phyloP scores from a whole-genome alignment of 2,329 filamentous ascomycete species.

The Pseudocercospora pini-densiflorae region DNA sequence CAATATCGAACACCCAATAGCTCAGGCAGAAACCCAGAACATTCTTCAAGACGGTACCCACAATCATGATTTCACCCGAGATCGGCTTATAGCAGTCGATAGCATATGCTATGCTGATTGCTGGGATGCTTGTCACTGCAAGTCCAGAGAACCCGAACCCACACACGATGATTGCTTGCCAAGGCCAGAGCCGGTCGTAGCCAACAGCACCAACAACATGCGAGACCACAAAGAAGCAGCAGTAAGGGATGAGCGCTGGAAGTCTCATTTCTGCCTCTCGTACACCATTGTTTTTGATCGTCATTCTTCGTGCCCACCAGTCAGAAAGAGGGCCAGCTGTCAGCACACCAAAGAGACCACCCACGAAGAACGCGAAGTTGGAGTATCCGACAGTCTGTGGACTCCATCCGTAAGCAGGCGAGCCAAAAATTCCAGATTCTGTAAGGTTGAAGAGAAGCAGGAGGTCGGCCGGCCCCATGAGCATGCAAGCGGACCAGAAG shows the following conservation, averaged over 20 bases:
- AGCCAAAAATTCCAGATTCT: constrained; percentile 52
- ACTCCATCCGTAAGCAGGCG: constrained; percentile 49
- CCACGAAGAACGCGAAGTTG: constrained; percentile 53
- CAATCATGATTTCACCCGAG: constrained; percentile 52
- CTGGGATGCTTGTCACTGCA: constrained; percentile 48
- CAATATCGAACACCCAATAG: constrained; percentile 49
- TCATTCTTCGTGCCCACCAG: constrained; percentile 55
- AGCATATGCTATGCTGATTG: constrained; percentile 51
- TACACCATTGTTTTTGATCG: constrained; percentile 59
- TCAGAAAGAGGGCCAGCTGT: constrained; percentile 62
- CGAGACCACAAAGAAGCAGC: constrained; percentile 56
- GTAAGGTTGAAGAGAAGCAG: constrained; percentile 58
- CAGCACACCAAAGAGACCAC: constrained; percentile 48
- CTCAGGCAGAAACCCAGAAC: constrained; percentile 50
- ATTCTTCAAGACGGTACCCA: constrained; percentile 52
- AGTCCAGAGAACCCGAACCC: constrained; percentile 53
- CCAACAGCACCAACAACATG: constrained; percentile 54
- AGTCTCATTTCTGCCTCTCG: constrained; percentile 66
- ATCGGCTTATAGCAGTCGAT: constrained; percentile 55
- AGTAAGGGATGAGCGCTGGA: constrained; percentile 57
- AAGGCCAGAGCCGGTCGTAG: constrained; percentile 55
- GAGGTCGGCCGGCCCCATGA: constrained; percentile 44
- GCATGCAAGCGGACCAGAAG: constrained; percentile 43
- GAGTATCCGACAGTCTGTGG: constrained; percentile 54
- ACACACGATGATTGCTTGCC: constrained; percentile 55